Evolutionary conservation across 108 stramenopile species (phyloP).

Genomic region (Nitzschia inconspicua): DNA sequence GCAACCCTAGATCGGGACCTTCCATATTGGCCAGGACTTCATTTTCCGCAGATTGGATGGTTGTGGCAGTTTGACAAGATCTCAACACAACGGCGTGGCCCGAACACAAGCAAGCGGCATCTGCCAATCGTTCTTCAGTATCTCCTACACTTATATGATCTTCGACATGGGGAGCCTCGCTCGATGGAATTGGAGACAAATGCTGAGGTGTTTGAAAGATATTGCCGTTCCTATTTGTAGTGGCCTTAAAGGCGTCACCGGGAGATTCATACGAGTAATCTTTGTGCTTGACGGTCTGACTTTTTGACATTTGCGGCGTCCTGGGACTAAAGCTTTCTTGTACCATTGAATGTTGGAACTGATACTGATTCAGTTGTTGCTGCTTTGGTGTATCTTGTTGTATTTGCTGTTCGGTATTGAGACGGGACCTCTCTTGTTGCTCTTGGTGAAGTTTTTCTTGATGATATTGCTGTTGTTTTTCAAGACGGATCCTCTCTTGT

Average conservation of each 20-base stretch:
- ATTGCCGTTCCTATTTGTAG: too few species aligned
- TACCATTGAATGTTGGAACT: background rate
- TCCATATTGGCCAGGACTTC: background rate
- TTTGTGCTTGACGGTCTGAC: too few species aligned
- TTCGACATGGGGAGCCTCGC: too few species aligned
- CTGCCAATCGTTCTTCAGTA: background rate
- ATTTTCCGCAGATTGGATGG: background rate
- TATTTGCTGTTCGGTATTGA: background rate
- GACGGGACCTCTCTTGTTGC: background rate
- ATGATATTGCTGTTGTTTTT: background rate
- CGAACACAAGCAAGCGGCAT: slow-evolving; percentile 18
- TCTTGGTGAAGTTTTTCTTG: background rate
- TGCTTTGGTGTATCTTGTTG: background rate
- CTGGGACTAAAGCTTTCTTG: background rate
- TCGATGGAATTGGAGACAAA: too few species aligned
- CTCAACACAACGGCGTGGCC: slow-evolving; percentile 14
- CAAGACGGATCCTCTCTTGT: background rate
- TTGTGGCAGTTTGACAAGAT: slow-evolving; percentile 14
- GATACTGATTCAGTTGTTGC: too few species aligned
- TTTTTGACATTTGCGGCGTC: too few species aligned
- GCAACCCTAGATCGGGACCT: slow-evolving; percentile 13
- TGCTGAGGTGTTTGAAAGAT: too few species aligned
- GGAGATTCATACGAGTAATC: too few species aligned
- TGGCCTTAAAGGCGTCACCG: too few species aligned
- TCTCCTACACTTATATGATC: background rate